Percentiles rank a stretch among this genome's conserved stretches.
Conservation (phyloP, 225 moss, liverwort and hornwort genomes). For the Bryoerythrophyllum caledonicum region DNA sequence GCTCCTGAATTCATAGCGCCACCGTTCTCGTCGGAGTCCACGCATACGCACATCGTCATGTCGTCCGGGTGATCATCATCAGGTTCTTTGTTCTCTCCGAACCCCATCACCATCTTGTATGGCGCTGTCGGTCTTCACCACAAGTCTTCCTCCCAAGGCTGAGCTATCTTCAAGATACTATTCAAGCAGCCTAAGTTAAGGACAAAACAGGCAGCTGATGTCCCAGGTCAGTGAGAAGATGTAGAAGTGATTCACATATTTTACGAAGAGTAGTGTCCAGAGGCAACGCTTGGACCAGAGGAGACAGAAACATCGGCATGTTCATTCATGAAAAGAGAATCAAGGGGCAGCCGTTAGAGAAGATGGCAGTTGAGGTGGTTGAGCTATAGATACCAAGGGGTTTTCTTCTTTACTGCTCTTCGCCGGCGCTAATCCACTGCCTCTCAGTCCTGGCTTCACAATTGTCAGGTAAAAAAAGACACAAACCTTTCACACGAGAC, state of each 20-base stretch:
- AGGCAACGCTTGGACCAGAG: conserved; percentile 18
- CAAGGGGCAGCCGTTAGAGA: conserved; percentile 17
- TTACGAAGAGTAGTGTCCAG: neutral
- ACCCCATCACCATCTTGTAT: conserved; percentile 16
- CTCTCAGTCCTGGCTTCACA: neutral
- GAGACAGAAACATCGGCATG: conserved; percentile 10
- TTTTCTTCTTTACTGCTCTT: conserved; percentile 3
- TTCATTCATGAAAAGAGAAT: neutral
- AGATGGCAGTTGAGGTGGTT: conserved; percentile 43
- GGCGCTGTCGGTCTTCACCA: neutral
- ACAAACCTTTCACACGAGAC: neutral
- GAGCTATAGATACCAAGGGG: conserved; percentile 11
- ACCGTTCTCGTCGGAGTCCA: conserved; percentile 2
- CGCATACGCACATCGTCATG: conserved; percentile 8
- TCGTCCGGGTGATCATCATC: conserved; percentile 13
- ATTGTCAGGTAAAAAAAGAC: neutral
- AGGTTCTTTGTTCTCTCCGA: conserved; percentile 5
- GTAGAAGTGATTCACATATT: neutral
- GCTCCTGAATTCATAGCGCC: neutral
- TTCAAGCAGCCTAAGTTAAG: too few species aligned
- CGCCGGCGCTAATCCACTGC: neutral
- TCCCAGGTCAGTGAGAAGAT: neutral
- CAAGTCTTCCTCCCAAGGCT: neutral
- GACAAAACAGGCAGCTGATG: neutral
- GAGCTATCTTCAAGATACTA: neutral